These are phyloP conservation scores for Jamesozyma hellenica DNA, from an alignment of 805 yeast species.

Conservation along the genomic window DNA sequence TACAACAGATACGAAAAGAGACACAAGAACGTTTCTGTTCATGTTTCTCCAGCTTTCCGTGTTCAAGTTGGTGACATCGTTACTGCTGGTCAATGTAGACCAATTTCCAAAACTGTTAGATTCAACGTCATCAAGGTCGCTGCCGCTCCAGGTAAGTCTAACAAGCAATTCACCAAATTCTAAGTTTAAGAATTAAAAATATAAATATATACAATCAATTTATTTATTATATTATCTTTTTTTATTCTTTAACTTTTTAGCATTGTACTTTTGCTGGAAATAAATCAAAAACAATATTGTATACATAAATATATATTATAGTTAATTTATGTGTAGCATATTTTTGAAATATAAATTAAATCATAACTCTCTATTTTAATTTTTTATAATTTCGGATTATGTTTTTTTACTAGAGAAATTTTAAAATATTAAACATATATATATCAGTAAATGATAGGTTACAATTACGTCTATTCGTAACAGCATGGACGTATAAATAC, in stretches of 20 bases:
- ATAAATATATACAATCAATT: not conserved
- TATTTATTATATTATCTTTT: not conserved
- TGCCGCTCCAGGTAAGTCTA: conserved; percentile 68
- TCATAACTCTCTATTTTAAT: not conserved
- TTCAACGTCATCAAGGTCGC: conserved; percentile 97
- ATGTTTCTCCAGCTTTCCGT: conserved; percentile 99
- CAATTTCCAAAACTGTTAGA: conserved; percentile 98
- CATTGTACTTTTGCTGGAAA: not conserved
- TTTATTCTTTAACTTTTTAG: not conserved
- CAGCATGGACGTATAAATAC: too few relatives aligned
- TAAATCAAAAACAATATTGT: not conserved
- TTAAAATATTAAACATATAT: too few relatives aligned
- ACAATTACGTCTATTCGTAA: too few relatives aligned
- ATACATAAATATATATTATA: conserved; percentile 1
- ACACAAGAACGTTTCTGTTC: conserved; percentile 99
- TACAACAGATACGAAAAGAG: conserved; percentile 99
- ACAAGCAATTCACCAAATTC: conserved; percentile 95
- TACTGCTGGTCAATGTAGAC: conserved; percentile 99
- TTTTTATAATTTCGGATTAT: too few relatives aligned
- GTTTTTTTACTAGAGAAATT: too few relatives aligned
- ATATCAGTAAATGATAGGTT: too few relatives aligned
- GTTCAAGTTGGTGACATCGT: conserved; percentile 97
- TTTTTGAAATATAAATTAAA: conserved; percentile 6
- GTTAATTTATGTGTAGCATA: conserved; percentile 8
- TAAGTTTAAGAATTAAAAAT: conserved; percentile 34